Percentiles rank a stretch among this genome's conserved stretches.
These are phyloP conservation scores for Porcisia hertigi DNA, from an alignment of 208 protist genomes.

Conservation along the genomic window DNA sequence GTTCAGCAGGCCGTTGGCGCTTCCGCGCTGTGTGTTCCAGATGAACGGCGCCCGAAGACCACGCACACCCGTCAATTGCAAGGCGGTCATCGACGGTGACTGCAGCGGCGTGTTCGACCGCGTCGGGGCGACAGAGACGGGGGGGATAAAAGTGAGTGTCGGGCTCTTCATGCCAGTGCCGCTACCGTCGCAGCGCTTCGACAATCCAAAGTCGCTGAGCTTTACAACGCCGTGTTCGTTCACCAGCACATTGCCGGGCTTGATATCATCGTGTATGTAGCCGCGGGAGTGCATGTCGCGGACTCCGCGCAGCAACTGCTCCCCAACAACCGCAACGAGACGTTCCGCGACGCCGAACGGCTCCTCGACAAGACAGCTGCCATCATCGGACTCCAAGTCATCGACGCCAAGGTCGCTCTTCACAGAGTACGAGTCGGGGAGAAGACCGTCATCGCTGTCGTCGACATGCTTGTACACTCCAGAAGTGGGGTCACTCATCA, in stretches of 20 bases:
- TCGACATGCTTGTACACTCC: not conserved
- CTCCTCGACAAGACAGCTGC: constrained; percentile 49
- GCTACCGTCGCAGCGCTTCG: constrained; percentile 48
- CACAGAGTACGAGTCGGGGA: constrained; percentile 28
- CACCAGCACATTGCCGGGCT: constrained; percentile 90
- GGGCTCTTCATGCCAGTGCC: constrained; percentile 32
- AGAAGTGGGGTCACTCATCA: not conserved
- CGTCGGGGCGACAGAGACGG: constrained; percentile 25
- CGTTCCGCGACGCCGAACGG: constrained; percentile 65
- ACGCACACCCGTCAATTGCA: constrained; percentile 8
- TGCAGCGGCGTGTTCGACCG: constrained; percentile 37
- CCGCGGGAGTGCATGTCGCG: constrained; percentile 85
- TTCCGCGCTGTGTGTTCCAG: not conserved
- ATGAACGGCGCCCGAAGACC: not conserved
- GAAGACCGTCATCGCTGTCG: constrained; percentile 13
- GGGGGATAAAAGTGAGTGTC: constrained; percentile 20
- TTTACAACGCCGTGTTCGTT: constrained; percentile 77
- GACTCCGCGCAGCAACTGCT: constrained; percentile 82
- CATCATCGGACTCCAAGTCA: constrained; percentile 26
- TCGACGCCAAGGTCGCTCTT: constrained; percentile 33
- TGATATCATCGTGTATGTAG: constrained; percentile 92
- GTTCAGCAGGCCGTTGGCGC: not conserved
- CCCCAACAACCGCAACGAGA: constrained; percentile 77
- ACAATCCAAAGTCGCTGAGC: constrained; percentile 96
- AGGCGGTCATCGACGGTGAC: constrained; percentile 15